Evolutionary conservation across 2,329 filamentous ascomycete species (phyloP).

Genomic region (Aspergillus luchuensis): DNA sequence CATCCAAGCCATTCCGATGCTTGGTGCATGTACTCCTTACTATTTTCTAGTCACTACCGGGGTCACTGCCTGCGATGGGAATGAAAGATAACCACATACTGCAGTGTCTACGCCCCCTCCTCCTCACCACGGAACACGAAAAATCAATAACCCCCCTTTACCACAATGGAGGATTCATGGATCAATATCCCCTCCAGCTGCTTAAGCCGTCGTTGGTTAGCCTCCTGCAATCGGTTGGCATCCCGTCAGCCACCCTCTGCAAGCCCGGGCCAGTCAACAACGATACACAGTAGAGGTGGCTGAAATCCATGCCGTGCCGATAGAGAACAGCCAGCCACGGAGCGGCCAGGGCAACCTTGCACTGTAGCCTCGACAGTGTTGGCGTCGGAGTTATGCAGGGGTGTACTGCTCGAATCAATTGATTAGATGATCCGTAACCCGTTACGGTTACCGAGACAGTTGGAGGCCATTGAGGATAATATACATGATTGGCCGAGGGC

Average conservation of each 20-base stretch:
- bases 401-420: not conserved
- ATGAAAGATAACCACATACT: too few relatives aligned
- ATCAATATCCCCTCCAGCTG: not conserved
- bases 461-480: not conserved
- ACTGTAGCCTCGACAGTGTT: not conserved
- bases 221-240: not conserved
- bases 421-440: constrained; percentile 4
- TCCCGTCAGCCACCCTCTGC: constrained; percentile 6
- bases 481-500: constrained; percentile 8
- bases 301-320: not conserved
- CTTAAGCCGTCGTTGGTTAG: not conserved
- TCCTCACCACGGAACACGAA: not conserved
- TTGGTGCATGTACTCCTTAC: not conserved
- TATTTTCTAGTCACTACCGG: not conserved
- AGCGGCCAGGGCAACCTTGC: not conserved
- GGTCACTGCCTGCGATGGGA: not conserved
- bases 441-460: constrained; percentile 8
- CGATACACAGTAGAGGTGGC: not conserved
- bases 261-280: not conserved
- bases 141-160: not conserved
- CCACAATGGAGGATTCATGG: not conserved
- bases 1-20: not conserved
- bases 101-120: not conserved
- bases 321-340: not conserved
- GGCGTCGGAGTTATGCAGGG: not conserved